phyloP scores from a whole-genome alignment of 2,329 filamentous ascomycete species.

The Gremmenia infestans region DNA sequence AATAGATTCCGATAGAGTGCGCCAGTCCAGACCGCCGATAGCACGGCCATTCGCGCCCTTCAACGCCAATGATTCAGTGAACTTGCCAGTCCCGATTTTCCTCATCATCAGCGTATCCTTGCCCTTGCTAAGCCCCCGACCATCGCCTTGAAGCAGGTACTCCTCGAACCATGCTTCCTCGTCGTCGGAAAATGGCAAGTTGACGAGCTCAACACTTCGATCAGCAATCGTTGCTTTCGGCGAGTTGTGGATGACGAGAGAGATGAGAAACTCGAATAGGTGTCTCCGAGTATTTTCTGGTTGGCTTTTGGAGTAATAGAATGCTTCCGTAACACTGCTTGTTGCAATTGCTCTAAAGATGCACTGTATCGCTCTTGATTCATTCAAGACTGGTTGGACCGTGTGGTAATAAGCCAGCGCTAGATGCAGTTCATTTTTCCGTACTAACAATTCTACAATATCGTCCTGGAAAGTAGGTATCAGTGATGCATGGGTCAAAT shows the following conservation, averaged over 20 bases:
- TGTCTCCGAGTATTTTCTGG: constrained; percentile 55
- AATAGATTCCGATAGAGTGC: constrained; percentile 16
- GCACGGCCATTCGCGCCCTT: constrained; percentile 30
- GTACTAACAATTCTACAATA: constrained; percentile 65
- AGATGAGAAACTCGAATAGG: constrained; percentile 63
- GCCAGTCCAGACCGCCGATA: constrained; percentile 29
- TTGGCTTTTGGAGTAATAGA: constrained; percentile 66
- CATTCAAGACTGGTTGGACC: constrained; percentile 67
- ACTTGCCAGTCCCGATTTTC: constrained; percentile 61
- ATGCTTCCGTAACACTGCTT: constrained; percentile 65
- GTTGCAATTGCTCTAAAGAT: constrained; percentile 66
- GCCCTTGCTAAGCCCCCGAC: constrained; percentile 57
- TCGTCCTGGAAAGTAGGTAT: constrained; percentile 80
- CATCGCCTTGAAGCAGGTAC: constrained; percentile 59
- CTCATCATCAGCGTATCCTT: constrained; percentile 73
- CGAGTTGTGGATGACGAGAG: constrained; percentile 46
- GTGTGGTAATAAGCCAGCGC: constrained; percentile 76
- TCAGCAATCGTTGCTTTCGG: constrained; percentile 41
- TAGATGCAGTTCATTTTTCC: constrained; percentile 57
- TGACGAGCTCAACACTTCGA: constrained; percentile 64
- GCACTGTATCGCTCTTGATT: constrained; percentile 54
- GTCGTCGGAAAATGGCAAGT: constrained; percentile 62
- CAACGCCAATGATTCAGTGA: constrained; percentile 43
- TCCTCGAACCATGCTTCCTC: constrained; percentile 75
- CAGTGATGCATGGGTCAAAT: constrained; percentile 73